Evolutionary conservation across 495 filamentous ascomycete genomes (phyloP), one percentile per base, ranked within the genome.

Genomic region (Annulohypoxylon bovei): DNA sequence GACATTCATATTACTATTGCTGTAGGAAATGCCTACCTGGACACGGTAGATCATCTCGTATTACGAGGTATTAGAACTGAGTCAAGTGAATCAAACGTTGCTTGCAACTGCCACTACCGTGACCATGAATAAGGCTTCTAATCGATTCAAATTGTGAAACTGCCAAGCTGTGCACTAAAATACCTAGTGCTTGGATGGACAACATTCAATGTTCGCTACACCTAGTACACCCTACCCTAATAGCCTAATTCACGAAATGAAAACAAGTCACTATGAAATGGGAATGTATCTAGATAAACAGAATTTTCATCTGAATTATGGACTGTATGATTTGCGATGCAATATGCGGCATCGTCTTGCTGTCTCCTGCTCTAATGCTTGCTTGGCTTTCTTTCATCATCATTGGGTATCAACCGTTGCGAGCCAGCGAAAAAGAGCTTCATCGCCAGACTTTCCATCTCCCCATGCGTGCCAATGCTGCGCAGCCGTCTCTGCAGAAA

Each of bases 341-440:
- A 49, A 32, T 27, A 42, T 33, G 23, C n/a, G 39, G 56, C 70
- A 68, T 50, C 61, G 27, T 62, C 55, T 47, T 44, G 58, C 49
- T 35, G 44, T 62, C 54, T 61, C 60, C 23, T 5, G 68, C 61
- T 72, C 53, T 56, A 56, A 64, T 53, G 39, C 39, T 46, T 68
- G 46, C 23, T 54, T 40, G 35, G 47, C 39, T 40, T 32, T 46
- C 53, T 57, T 53, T 72, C 70, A 65, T 68, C 64, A 72, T 68
- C 69, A 68, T 68, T 68, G 70, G 70, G 70, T 72, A 72, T 72
- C 70, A 72, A 72, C 70, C 70, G 52, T 54, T 42, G 61, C 61
- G 47, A 65, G 49, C 64, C 60, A 62, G 55, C 57, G 65, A 68
- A 49, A 63, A 49, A 25, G 12, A 25, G 52, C 11, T 42, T 33